Base-by-base conservation (phyloP, 768 basidiomycete species). In the Agaricus subrufescens region DNA sequence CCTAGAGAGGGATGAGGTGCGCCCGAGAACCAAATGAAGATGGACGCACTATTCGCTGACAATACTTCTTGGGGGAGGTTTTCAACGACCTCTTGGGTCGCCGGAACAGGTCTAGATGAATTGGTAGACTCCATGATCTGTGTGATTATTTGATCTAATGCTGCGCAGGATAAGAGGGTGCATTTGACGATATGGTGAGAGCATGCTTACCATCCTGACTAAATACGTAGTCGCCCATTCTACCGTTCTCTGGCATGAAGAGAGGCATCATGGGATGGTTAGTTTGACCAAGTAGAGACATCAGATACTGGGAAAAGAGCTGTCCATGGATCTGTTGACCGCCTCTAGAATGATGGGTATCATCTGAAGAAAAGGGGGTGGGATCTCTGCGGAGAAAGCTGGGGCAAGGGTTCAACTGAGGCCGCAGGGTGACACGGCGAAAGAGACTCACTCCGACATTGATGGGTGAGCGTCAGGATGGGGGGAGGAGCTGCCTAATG, bases 201-300 rank as follows among this genome's bases (percentile, higher is more conserved):
- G 31, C 42, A 43, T 9, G 49, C 53, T 54, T 53, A 86, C 94
- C 90, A 80, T 93, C 90, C 70, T 96, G 91, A 60, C 85, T 91
- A 63, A 93, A 89, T 4, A 91, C 94, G 73, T 96, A 97, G 67
- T 97, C 94, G 3, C 94, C 94, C 81, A 86, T 82, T 63, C 83
- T 75, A 1, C 88, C 86, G 34, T 71, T 71, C 54, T 78, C 75
- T 3, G 79, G 73, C 57, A 70, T 72, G 39, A 84, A 71, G 40
- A 82, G 49, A 12, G 75, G 75, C 27, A 70, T 55, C 52, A 80
- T 64, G 10, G 77, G 75, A 56, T 81, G 80, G 29, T 76, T 48
- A 12, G 55, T 74, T 34, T 76, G 70, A 30, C 76, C 78, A 43
- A 91, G 73, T 57, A 90, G 67, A 2, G 85, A 73, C 67, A 88